phyloP scores from a whole-genome alignment of 371 early-diverging fungal species.

The Coemansia sp. region DNA sequence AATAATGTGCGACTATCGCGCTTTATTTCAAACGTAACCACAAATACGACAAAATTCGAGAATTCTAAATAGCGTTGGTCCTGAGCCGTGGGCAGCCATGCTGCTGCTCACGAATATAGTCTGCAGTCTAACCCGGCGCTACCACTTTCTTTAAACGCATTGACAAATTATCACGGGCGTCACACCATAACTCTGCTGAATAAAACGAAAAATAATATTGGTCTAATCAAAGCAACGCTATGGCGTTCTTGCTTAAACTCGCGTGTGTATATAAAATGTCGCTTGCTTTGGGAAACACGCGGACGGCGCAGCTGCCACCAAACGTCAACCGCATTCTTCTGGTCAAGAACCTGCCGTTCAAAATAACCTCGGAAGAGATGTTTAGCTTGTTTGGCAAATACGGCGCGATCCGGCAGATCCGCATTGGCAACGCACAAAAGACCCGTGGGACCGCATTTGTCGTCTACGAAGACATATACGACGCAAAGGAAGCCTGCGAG shows the following conservation, averaged over 20 bases:
- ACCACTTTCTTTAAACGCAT: too few relatives aligned
- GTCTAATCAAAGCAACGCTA: background rate
- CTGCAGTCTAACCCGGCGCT: too few relatives aligned
- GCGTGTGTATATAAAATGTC: conserved; percentile 18
- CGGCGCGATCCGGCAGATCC: conserved; percentile 93
- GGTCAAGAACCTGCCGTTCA: conserved; percentile 92
- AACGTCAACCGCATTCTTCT: conserved; percentile 91
- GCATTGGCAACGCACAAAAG: conserved; percentile 81
- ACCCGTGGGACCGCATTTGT: conserved; percentile 96
- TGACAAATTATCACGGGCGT: too few relatives aligned
- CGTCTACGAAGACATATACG: conserved; percentile 95
- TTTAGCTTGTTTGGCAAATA: conserved; percentile 97
- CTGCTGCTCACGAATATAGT: too few relatives aligned
- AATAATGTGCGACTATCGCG: too few relatives aligned
- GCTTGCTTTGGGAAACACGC: conserved; percentile 56
- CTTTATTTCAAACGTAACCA: too few relatives aligned
- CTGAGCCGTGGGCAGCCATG: too few relatives aligned
- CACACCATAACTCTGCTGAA: too few relatives aligned
- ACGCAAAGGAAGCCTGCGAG: conserved; percentile 95
- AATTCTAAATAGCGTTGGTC: too few relatives aligned
- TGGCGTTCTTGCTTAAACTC: background rate
- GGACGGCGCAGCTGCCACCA: conserved; percentile 69
- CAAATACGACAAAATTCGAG: too few relatives aligned
- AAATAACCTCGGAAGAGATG: conserved; percentile 92
- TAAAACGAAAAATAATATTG: background rate